phyloP scores from a whole-genome alignment of 495 filamentous ascomycete species.

The Penicillium odoratum region DNA sequence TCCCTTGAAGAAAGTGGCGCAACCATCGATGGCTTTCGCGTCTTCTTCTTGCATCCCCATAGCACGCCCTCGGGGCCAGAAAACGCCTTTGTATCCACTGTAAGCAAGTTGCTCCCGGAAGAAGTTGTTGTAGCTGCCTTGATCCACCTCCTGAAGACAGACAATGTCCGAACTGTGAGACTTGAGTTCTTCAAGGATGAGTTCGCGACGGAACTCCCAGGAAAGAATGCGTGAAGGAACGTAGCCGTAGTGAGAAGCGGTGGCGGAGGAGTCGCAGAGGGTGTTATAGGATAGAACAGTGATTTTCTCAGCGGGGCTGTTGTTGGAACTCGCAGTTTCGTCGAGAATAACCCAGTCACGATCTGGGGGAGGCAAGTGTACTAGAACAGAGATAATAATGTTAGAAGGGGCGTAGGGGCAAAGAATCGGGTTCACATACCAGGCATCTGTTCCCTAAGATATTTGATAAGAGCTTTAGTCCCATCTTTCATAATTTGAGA shows the following conservation, averaged over 20 bases:
- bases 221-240: slow-evolving; percentile 72
- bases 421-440: slow-evolving; percentile 54
- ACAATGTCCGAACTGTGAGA: slow-evolving; percentile 84
- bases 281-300: slow-evolving; percentile 91
- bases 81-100: slow-evolving; percentile 88
- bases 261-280: slow-evolving; percentile 89
- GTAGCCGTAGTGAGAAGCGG: slow-evolving; percentile 81
- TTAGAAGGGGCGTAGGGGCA: not conserved
- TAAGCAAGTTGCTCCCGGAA: slow-evolving; percentile 81
- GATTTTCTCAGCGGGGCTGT: slow-evolving; percentile 56
- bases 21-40: slow-evolving; percentile 84
- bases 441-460: slow-evolving; percentile 77
- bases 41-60: slow-evolving; percentile 90
- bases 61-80: slow-evolving; percentile 81
- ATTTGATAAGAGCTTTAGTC: slow-evolving; percentile 78
- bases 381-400: slow-evolving; percentile 23
- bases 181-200: slow-evolving; percentile 77
- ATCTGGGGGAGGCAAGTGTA: slow-evolving; percentile 67
- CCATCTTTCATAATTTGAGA: slow-evolving; percentile 79
- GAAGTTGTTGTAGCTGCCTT: slow-evolving; percentile 84
- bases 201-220: slow-evolving; percentile 82
- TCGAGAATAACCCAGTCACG: slow-evolving; percentile 70
- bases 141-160: slow-evolving; percentile 90
- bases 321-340: slow-evolving; percentile 48
- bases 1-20: slow-evolving; percentile 92